Evolutionary conservation across 306 rosid species (phyloP).

Genomic region (Cucurbita moschata): DNA sequence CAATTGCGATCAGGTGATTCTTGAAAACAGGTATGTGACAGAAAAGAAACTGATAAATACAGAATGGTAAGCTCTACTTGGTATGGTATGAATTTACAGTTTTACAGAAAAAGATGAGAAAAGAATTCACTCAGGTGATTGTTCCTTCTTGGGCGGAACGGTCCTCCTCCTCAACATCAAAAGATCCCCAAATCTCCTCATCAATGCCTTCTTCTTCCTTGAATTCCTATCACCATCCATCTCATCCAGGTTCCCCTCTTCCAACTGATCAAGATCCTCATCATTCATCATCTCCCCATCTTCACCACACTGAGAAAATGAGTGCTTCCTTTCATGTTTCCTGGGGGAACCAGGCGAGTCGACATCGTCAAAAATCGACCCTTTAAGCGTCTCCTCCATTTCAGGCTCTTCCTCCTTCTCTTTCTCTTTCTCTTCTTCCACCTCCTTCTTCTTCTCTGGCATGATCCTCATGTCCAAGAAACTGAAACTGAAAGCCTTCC

Average conservation of each 20-base stretch:
- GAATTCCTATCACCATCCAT: conserved; percentile 34
- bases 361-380: conserved; percentile 44
- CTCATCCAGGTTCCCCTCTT: conserved; percentile 23
- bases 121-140: conserved; percentile 17
- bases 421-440: background rate
- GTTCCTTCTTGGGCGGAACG: conserved; percentile 19
- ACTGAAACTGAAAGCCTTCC: conserved; percentile 27
- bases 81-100: background rate
- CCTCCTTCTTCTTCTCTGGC: conserved; percentile 22
- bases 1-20: too few relatives aligned
- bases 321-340: conserved; percentile 12
- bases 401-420: conserved; percentile 13
- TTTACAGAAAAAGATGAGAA: background rate
- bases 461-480: conserved; percentile 18
- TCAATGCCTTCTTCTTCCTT: conserved; percentile 58
- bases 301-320: background rate
- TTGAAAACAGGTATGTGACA: too few relatives aligned
- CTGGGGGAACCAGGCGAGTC: conserved; percentile 28
- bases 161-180: conserved; percentile 37
- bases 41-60: background rate
- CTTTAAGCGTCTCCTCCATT: conserved; percentile 32
- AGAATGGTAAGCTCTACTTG: background rate
- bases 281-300: conserved; percentile 19
- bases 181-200: conserved; percentile 74
- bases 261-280: conserved; percentile 33